Percentiles rank a stretch among this genome's conserved stretches.
Evolutionary conservation across 129 eudicot species (phyloP).

Genomic region (Rutidosis leptorrhynchoides): DNA sequence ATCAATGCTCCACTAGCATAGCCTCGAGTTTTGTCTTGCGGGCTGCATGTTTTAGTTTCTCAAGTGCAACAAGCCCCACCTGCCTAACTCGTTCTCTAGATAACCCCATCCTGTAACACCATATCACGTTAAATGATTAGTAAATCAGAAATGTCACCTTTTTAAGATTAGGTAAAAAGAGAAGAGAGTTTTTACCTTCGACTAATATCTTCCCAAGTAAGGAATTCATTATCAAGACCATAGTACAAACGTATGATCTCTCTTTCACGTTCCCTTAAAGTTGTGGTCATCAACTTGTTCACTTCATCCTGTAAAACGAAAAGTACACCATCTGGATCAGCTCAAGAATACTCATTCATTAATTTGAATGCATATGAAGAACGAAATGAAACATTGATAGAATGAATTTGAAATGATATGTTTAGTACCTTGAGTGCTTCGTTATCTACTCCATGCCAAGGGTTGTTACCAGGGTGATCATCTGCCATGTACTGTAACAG

Average conservation of each 20-base stretch:
- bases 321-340: neutral
- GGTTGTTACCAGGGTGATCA: conserved; percentile 66
- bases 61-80: conserved; percentile 88
- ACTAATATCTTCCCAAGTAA: conserved; percentile 98
- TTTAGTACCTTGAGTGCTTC: conserved; percentile 76
- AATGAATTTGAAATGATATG: conserved; percentile 3
- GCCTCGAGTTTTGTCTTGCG: conserved; percentile 72
- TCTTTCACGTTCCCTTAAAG: conserved; percentile 71
- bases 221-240: conserved; percentile 86
- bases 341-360: neutral
- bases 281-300: conserved; percentile 58
- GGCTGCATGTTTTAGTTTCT: conserved; percentile 91
- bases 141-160: neutral
- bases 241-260: conserved; percentile 80
- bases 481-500: conserved; percentile 90
- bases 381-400: neutral
- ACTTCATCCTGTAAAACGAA: conserved; percentile 75
- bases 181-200: conserved; percentile 43
- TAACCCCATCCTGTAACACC: conserved; percentile 73
- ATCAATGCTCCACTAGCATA: conserved; percentile 67
- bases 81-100: conserved; percentile 97
- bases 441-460: conserved; percentile 90
- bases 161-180: neutral
- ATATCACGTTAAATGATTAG: conserved; percentile 10
- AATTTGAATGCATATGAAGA: neutral